Evolutionary conservation across 441 rosid species (phyloP), one percentile per base, ranked within the genome.

Genomic region (Gossypium davidsonii): DNA sequence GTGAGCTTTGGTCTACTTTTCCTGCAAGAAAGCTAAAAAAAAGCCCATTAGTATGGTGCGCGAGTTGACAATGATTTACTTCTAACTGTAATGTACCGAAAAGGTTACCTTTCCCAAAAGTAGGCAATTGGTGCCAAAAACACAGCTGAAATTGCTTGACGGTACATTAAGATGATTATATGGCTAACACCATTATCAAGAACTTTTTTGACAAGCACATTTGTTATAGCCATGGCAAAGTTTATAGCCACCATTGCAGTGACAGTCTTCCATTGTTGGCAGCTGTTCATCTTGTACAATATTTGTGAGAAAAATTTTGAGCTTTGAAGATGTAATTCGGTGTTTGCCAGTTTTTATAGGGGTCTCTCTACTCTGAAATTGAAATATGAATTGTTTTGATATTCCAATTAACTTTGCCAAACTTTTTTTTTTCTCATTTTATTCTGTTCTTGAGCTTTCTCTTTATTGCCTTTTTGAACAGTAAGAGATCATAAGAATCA

Each of bases 111-210:
- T 81, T 89, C 94, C 74, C 77, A 77, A 46, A 86, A 80, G 75
- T 75, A 87, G 37, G 85, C 91, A 66, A 87, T 74, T 0, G 94
- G 91, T 44, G 83, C 72, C 75, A 89, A 79, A 77, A 89, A 87
- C 17, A 81, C 6, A 26, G 84, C 73, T 2, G 91, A 83, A 75
- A 86, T 77, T 4, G 70, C 69, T 58, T 74, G 83, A 34, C 91
- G 84, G 70, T 89, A 85, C 2, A 88, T 80, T 69, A 88, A 81
- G 58, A 89, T 53, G 53, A 86, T 82, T 80, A 86, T 74, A 79
- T 85, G 87, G 73, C 74, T 81, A 62, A 80, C 75, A 62, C 90
- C 94, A 71, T 81, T 79, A 37, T 86, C 86, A 21, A 87, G 80
- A 62, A 74, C 73, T 79, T 77, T 83, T 85, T 86, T 87, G 68